phyloP scores from a whole-genome alignment of 371 early-diverging fungal genomes.

The Mortierella sp. region DNA sequence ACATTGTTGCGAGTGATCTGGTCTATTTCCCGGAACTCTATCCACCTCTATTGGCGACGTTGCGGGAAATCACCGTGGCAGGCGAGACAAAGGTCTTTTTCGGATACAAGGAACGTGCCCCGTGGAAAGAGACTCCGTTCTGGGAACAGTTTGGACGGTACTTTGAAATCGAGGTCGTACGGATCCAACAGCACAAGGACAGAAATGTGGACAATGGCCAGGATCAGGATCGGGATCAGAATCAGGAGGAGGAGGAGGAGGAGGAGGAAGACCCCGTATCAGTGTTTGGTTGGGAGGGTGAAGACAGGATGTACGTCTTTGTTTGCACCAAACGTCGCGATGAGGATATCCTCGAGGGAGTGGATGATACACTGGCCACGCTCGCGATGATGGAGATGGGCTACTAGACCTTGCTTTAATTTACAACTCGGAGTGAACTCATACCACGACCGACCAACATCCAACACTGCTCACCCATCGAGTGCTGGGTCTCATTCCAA shows the following conservation, averaged over 20 bases:
- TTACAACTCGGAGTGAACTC: too few relatives aligned
- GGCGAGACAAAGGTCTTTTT: constrained; percentile 61
- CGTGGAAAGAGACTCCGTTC: constrained; percentile 68
- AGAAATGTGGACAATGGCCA: not conserved
- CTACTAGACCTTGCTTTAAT: too few relatives aligned
- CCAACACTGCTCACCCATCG: too few relatives aligned
- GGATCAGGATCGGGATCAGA: not conserved
- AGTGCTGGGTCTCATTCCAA: too few relatives aligned
- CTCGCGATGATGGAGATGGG: constrained; percentile 62
- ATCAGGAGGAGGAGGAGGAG: constrained; percentile 11
- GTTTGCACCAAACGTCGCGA: constrained; percentile 52
- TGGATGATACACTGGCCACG: constrained; percentile 68
- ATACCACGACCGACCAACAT: too few relatives aligned
- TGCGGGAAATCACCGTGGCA: constrained; percentile 56
- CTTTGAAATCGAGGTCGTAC: constrained; percentile 66
- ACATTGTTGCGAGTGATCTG: constrained; percentile 65
- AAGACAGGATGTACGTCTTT: constrained; percentile 62
- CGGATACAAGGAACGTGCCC: constrained; percentile 68
- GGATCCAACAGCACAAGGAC: constrained; percentile 28
- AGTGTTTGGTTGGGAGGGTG: constrained; percentile 62
- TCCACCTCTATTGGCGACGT: constrained; percentile 56
- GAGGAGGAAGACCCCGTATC: constrained; percentile 31
- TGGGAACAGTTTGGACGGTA: constrained; percentile 72
- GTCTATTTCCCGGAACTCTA: constrained; percentile 71
- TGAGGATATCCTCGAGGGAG: constrained; percentile 55